phyloP scores from a whole-genome alignment of 225 moss, liverwort and hornwort genomes.

The Neckera pumila region DNA sequence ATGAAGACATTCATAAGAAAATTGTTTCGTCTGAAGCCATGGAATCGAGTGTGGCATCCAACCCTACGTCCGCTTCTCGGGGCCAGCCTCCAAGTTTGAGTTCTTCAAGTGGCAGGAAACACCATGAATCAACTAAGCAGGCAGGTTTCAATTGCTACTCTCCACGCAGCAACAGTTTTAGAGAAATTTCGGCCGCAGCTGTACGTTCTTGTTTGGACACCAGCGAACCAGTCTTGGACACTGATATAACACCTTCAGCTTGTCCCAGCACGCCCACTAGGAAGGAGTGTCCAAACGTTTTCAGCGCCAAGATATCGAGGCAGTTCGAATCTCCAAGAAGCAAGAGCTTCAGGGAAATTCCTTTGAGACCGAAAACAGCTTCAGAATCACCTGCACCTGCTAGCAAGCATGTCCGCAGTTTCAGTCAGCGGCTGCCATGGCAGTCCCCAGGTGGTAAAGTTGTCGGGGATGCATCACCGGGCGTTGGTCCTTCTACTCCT shows the following conservation, averaged over 20 bases:
- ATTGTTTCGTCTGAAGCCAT: not conserved
- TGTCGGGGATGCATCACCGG: slow-evolving; percentile 7
- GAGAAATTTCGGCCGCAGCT: not conserved
- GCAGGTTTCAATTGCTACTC: not conserved
- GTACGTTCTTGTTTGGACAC: not conserved
- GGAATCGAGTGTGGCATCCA: not conserved
- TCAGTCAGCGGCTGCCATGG: slow-evolving; percentile 27
- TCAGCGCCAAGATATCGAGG: not conserved
- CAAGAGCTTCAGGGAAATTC: slow-evolving; percentile 26
- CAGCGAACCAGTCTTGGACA: not conserved
- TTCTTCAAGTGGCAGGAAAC: not conserved
- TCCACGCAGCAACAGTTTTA: slow-evolving; percentile 3
- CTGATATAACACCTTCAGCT: not conserved
- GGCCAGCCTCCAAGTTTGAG: not conserved
- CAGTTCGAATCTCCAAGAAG: slow-evolving; percentile 26
- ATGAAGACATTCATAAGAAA: not conserved
- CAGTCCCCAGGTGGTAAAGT: slow-evolving; percentile 17
- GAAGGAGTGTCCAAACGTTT: slow-evolving; percentile 3
- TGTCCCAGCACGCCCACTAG: slow-evolving; percentile 10
- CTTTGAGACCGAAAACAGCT: not conserved
- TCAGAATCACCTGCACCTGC: slow-evolving; percentile 17
- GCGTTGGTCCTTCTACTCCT: slow-evolving; percentile 4
- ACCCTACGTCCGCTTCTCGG: not conserved
- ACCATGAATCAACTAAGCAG: not conserved
- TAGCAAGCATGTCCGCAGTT: slow-evolving; percentile 14